phyloP scores from a whole-genome alignment of 768 basidiomycete genomes.

The Rhizopogon sp. region DNA sequence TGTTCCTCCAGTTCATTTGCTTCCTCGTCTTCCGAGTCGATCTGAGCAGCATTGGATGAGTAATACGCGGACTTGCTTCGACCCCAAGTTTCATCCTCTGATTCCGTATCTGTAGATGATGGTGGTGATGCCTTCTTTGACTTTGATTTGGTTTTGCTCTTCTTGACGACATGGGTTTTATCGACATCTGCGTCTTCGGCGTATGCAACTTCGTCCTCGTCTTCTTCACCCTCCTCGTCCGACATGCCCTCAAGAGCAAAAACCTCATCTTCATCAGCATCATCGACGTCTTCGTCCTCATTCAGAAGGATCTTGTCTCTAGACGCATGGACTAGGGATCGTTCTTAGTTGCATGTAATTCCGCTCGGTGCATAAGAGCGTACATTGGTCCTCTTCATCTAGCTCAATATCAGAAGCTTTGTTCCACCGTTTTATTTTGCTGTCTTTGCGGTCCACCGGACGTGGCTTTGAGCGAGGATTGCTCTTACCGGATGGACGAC shows the following conservation, averaged over 20 bases:
- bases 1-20: conserved; percentile 83
- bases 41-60: conserved; percentile 73
- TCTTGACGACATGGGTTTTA: conserved; percentile 8
- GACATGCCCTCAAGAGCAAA: conserved; percentile 64
- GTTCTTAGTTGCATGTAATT: conserved; percentile 77
- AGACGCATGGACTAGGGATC: conserved; percentile 62
- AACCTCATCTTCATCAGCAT: conserved; percentile 75
- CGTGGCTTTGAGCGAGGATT: conserved; percentile 35
- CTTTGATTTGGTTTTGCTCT: conserved; percentile 10
- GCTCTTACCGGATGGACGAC: conserved; percentile 31
- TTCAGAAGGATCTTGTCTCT: conserved; percentile 77
- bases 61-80: conserved; percentile 77
- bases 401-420: conserved; percentile 61
- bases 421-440: conserved; percentile 63
- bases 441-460: conserved; percentile 44
- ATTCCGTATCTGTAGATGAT: conserved; percentile 18
- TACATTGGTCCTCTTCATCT: conserved; percentile 79
- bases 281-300: conserved; percentile 44
- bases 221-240: conserved; percentile 41
- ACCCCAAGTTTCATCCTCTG: conserved; percentile 78
- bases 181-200: conserved; percentile 21
- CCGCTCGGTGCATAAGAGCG: conserved; percentile 37
- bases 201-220: conserved; percentile 17
- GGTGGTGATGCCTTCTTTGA: conserved; percentile 10
- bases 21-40: conserved; percentile 87